A percentile compares a stretch with the other conserved stretches of the same genome.
These are phyloP conservation scores for Curvularia sp. DNA, from an alignment of 2,329 filamentous ascomycete species.

Conservation along the genomic window DNA sequence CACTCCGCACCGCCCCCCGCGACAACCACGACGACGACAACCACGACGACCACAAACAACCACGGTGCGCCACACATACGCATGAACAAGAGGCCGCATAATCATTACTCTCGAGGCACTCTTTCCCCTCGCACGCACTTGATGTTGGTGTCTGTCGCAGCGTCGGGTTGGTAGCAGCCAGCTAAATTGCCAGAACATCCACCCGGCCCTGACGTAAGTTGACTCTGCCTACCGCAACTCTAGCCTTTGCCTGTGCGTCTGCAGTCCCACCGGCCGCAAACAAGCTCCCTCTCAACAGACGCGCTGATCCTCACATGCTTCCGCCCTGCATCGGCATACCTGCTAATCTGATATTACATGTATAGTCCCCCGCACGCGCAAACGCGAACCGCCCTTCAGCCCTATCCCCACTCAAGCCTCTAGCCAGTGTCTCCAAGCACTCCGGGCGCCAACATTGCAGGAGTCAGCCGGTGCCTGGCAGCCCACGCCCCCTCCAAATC, in stretches of 20 bases:
- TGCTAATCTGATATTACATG: conserved; percentile 19
- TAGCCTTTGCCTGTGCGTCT: not conserved
- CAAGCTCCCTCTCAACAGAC: conserved; percentile 7
- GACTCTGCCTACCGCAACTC: not conserved
- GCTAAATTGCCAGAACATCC: conserved; percentile 14
- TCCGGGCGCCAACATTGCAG: conserved; percentile 1
- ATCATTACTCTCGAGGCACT: not conserved
- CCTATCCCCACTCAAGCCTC: conserved; percentile 8
- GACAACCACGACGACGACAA: not conserved
- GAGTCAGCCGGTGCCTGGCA: conserved; percentile 3
- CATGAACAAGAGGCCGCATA: not conserved
- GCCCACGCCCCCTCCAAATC: conserved; percentile 14
- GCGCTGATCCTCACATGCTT: conserved; percentile 13
- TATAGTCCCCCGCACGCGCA: conserved; percentile 6
- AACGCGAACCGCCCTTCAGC: conserved; percentile 3
- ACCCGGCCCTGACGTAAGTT: conserved; percentile 20
- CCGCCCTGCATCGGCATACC: conserved; percentile 16
- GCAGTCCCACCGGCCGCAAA: conserved; percentile 2
- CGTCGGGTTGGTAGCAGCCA: conserved; percentile 1
- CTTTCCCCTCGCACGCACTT: not conserved
- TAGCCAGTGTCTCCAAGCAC: conserved; percentile 9
- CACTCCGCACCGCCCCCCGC: not conserved
- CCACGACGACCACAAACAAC: conserved; percentile 2
- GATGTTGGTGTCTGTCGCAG: not conserved
- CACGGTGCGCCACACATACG: not conserved